Evolutionary conservation across 2,329 filamentous ascomycete species (phyloP), one percentile per base, ranked within the genome.

Genomic region (Colletotrichum falcatum): DNA sequence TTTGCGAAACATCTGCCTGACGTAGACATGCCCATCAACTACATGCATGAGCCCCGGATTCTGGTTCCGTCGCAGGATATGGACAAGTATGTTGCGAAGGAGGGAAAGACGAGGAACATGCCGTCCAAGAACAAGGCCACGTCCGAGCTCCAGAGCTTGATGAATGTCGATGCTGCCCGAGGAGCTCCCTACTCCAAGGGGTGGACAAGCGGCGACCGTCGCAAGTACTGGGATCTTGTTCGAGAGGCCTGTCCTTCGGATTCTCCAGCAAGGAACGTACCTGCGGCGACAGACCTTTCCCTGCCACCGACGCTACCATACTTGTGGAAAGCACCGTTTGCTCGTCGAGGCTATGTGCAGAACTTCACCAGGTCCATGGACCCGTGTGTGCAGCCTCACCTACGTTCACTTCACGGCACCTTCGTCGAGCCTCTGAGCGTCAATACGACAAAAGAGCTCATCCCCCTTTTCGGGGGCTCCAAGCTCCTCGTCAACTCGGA

Each of bases 21-120:
- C 72, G 86, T 92, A 77, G 89, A 91, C 76, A 90, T 91, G 81
- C 86, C 89, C 14, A 88, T 91, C 80, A 91, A 92, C 75, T 83
- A 85, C 62, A 84, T 90, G 79, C 89, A 91, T 76, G 88, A 92
- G 76, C 85, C 89, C 35, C 83, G 90, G 28, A 77, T 92, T n/a
- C 79, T 91, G 37, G 87, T 90, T 3, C 84, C 88, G 12, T 89
- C 85, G 79, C 84, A 91, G 64, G 81, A 86, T 18, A 84, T 91
- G 65, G 81, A 86, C 30, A 79, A 80, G 30, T 80, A 88, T 59
- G 81, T 90, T 12, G 79, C 78, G 9, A 80, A 82, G 56, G 89
- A 89, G 75, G 78, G 79, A 65, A 77, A 78, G 42, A 81, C 75
- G 54, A 82, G 87, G 65, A 76, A 74, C 12, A 79, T 89, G 61